Percentiles rank a stretch among this genome's conserved stretches.
Evolutionary conservation across 257 asterid species (phyloP).

Genomic region (Mitragyna speciosa): DNA sequence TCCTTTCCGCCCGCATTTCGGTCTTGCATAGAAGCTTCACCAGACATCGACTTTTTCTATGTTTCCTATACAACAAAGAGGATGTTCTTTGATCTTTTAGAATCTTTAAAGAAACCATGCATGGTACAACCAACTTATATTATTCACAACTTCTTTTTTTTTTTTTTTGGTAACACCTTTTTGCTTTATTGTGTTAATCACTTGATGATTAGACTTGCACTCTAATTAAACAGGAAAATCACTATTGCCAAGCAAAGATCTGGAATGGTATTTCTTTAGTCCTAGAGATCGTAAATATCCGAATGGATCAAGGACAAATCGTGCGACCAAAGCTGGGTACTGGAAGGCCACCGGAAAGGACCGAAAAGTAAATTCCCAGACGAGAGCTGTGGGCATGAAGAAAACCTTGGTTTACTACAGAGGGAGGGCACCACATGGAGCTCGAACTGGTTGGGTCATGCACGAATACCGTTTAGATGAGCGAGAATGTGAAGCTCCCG

Average conservation of each 20-base stretch:
- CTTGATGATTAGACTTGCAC: background rate
- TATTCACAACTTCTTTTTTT: too few relatives aligned
- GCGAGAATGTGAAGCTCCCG: slow-evolving; percentile 72
- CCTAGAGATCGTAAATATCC: slow-evolving; percentile 97
- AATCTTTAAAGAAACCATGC: slow-evolving; percentile 4
- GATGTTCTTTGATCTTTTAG: background rate
- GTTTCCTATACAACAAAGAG: slow-evolving; percentile 3
- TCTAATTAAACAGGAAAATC: slow-evolving; percentile 62
- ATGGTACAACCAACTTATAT: background rate
- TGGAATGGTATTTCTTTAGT: slow-evolving; percentile 96
- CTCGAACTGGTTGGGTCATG: slow-evolving; percentile 97
- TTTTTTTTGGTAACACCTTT: background rate
- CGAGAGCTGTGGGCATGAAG: slow-evolving; percentile 86
- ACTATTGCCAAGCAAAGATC: slow-evolving; percentile 91
- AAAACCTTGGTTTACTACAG: slow-evolving; percentile 95
- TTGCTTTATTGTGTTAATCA: background rate
- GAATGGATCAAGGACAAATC: slow-evolving; percentile 91
- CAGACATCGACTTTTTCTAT: background rate
- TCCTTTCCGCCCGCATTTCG: slow-evolving; percentile 24
- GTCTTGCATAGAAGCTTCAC: slow-evolving; percentile 12
- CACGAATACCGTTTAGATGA: slow-evolving; percentile 96
- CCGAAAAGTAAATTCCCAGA: slow-evolving; percentile 79
- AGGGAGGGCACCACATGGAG: slow-evolving; percentile 99
- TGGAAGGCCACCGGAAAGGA: slow-evolving; percentile 99
- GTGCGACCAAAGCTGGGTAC: slow-evolving; percentile 93